phyloP scores from a whole-genome alignment of 2,329 filamentous ascomycete genomes.

The Decorospora gaudefroyi region DNA sequence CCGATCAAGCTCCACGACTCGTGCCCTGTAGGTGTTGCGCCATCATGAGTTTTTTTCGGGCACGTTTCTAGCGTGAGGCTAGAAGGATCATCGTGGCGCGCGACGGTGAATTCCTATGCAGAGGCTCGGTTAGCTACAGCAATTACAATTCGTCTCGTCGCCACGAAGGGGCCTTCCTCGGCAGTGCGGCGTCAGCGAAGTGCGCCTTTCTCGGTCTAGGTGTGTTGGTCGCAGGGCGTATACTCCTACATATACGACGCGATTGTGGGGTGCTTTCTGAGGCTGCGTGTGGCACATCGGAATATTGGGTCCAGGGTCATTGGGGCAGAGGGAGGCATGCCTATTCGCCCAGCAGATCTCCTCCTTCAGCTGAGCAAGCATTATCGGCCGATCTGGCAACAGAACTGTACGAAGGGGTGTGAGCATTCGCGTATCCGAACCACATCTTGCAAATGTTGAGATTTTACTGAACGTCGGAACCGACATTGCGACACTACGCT shows the following conservation, averaged over 20 bases:
- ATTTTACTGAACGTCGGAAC: conserved; percentile 14
- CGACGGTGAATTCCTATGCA: neutral
- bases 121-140: neutral
- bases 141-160: conserved; percentile 3
- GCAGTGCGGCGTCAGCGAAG: no score
- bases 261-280: conserved; percentile 10
- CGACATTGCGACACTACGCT: conserved; percentile 22
- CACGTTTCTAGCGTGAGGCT: conserved; percentile 25
- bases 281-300: conserved; percentile 8
- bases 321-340: conserved; percentile 5
- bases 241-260: conserved; percentile 2
- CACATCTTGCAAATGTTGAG: conserved; percentile 1
- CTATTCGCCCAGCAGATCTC: conserved; percentile 2
- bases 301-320: conserved; percentile 3
- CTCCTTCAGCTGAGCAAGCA: conserved; percentile 2
- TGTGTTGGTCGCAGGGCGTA: no score
- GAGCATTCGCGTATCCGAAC: conserved; percentile 1
- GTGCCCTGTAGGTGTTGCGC: conserved; percentile 15
- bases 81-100: conserved; percentile 10
- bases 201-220: no score
- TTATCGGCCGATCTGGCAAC: neutral
- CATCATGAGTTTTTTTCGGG: conserved; percentile 16
- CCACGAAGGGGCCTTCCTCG: no score
- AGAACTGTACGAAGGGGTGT: neutral
- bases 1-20: conserved; percentile 15